Conservation (phyloP, 371 early-diverging fungal species). For the Batrachochytrium dendrobatidis region DNA sequence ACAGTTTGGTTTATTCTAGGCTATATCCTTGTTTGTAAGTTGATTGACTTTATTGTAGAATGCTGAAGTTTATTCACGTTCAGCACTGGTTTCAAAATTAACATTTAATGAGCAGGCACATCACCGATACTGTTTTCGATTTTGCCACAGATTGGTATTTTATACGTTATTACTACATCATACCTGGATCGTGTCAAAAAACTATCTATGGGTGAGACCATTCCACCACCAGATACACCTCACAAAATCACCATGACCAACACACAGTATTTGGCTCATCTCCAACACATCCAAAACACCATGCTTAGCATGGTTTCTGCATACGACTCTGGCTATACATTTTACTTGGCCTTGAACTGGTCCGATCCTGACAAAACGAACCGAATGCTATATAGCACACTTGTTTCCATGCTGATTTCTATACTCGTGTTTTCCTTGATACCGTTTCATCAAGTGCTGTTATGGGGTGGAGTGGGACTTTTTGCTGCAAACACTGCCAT, state of each 20-base stretch:
- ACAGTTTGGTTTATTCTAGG: conserved; percentile 23
- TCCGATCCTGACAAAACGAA: conserved; percentile 28
- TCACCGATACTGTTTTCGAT: conserved; percentile 33
- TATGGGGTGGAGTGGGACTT: conserved; percentile 24
- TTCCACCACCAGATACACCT: neutral
- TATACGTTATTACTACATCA: conserved; percentile 24
- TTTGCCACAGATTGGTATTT: conserved; percentile 30
- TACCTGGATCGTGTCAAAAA: conserved; percentile 32
- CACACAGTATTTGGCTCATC: conserved; percentile 31
- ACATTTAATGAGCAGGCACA: conserved; percentile 28
- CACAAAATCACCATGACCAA: conserved; percentile 11
- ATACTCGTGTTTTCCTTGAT: conserved; percentile 19
- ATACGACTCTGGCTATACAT: conserved; percentile 22
- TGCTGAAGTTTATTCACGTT: neutral
- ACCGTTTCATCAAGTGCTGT: conserved; percentile 23
- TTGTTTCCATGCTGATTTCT: conserved; percentile 20
- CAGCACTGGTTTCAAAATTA: neutral
- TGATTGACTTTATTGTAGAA: neutral
- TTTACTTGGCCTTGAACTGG: conserved; percentile 22
- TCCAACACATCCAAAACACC: conserved; percentile 47
- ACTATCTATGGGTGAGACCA: conserved; percentile 13
- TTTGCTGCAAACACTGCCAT: conserved; percentile 36
- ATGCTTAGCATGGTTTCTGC: conserved; percentile 36
- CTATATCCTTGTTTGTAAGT: conserved; percentile 33
- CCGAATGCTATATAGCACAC: conserved; percentile 11